phyloP scores from a whole-genome alignment of 2,329 filamentous ascomycete genomes.

The Thermomyces lanuginosus region DNA sequence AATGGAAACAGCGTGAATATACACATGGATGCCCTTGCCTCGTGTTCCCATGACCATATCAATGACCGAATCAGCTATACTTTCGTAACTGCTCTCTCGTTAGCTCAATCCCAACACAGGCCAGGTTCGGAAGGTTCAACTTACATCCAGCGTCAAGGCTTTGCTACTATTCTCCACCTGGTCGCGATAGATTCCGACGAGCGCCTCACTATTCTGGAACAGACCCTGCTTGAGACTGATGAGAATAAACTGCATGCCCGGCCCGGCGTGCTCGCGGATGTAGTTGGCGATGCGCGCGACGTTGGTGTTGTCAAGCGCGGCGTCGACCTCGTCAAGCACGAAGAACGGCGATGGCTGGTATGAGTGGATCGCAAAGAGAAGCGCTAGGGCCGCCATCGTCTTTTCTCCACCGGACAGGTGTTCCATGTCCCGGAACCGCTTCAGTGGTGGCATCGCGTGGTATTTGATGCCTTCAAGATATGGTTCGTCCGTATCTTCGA shows the following conservation, averaged over 20 bases:
- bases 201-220: slow-evolving; percentile 89
- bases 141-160: slow-evolving; percentile 87
- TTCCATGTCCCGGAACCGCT: slow-evolving; percentile 98
- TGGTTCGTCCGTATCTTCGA: slow-evolving; percentile 90
- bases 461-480: slow-evolving; percentile 95
- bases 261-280: slow-evolving; percentile 80
- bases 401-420: slow-evolving; percentile 95
- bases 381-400: slow-evolving; percentile 92
- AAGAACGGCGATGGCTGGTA: slow-evolving; percentile 96
- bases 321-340: slow-evolving; percentile 94
- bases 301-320: slow-evolving; percentile 94
- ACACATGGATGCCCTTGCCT: no score
- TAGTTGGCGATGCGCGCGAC: slow-evolving; percentile 94
- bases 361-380: slow-evolving; percentile 90
- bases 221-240: slow-evolving; percentile 90
- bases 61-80: no score
- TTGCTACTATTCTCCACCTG: slow-evolving; percentile 85
- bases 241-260: slow-evolving; percentile 98
- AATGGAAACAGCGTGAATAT: no score
- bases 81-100: no score
- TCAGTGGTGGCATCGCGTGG: slow-evolving; percentile 94
- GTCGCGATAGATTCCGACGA: slow-evolving; percentile 91
- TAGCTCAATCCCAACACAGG: no score
- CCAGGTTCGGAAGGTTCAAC: no score
- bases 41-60: no score